phyloP scores from a whole-genome alignment of 2,329 filamentous ascomycete species.

The Colletotrichum sp. region DNA sequence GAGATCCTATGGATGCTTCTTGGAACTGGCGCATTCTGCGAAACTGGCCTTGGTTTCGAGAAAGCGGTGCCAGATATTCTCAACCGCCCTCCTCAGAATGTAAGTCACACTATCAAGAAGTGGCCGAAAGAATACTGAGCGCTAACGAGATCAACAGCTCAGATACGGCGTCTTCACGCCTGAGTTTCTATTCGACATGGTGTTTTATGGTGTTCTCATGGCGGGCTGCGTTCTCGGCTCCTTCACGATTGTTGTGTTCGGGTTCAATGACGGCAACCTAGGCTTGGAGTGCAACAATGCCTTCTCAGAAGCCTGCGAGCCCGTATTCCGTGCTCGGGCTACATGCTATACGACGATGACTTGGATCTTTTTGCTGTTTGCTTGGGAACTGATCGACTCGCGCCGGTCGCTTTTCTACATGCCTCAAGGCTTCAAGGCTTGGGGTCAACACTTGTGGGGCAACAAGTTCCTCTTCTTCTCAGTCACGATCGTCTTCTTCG shows the following conservation, averaged over 20 bases:
- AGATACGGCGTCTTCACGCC: conserved; percentile 67
- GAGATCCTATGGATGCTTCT: conserved; percentile 85
- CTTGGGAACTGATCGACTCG: conserved; percentile 80
- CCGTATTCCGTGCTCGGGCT: conserved; percentile 73
- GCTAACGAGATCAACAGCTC: conserved; percentile 38
- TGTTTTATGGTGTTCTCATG: conserved; percentile 74
- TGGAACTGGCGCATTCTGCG: conserved; percentile 76
- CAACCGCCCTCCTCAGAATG: conserved; percentile 64
- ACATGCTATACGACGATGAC: conserved; percentile 78
- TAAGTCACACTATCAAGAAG: too few relatives aligned
- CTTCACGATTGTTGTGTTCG: conserved; percentile 70
- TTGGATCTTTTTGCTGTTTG: conserved; percentile 78
- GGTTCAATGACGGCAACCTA: conserved; percentile 60
- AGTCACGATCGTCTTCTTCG: conserved; percentile 53
- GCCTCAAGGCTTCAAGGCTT: conserved; percentile 69
- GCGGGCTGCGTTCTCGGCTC: conserved; percentile 65
- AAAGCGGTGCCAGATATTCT: conserved; percentile 73
- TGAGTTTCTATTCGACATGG: conserved; percentile 71
- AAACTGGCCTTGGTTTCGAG: conserved; percentile 81
- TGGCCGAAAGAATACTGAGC: too few relatives aligned
- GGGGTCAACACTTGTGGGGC: conserved; percentile 71
- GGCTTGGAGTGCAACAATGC: conserved; percentile 65
- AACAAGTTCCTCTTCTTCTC: conserved; percentile 77
- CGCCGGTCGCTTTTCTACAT: conserved; percentile 78
- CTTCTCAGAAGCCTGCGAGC: conserved; percentile 60